Evolutionary conservation across 345 rosid genomes (phyloP).

Genomic region (Nephelium lappaceum): DNA sequence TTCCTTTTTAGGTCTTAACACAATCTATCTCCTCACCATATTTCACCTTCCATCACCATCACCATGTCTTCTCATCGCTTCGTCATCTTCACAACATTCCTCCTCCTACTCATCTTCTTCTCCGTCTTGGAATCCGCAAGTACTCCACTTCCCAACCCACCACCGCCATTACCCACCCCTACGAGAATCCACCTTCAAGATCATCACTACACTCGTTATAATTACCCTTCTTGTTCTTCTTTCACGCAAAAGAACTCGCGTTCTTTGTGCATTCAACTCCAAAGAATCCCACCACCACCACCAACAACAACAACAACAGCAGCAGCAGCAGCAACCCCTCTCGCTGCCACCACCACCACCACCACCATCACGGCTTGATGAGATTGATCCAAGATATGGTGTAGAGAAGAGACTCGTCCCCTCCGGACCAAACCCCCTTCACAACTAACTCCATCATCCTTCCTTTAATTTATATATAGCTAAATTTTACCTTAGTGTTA

Average conservation of each 20-base stretch:
- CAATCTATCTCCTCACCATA: not conserved
- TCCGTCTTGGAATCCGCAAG: not conserved
- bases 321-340: not conserved
- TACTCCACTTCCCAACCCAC: slow-evolving; percentile 3
- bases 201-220: not conserved
- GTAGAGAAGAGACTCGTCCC: slow-evolving; percentile 70
- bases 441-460: slow-evolving; percentile 42
- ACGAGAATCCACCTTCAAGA: slow-evolving; percentile 18
- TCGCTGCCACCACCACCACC: not conserved
- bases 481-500: not conserved
- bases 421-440: slow-evolving; percentile 76
- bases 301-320: not conserved
- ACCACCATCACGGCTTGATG: slow-evolving; percentile 9
- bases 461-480: not conserved
- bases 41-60: not conserved
- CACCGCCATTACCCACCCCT: not conserved
- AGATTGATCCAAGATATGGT: slow-evolving; percentile 64
- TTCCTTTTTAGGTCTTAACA: not conserved
- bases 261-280: slow-evolving; percentile 46
- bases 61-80: slow-evolving; percentile 11
- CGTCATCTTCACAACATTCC: not conserved
- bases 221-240: slow-evolving; percentile 37
- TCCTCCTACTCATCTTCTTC: slow-evolving; percentile 11
- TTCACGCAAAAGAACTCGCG: slow-evolving; percentile 28
- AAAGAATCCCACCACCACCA: slow-evolving; percentile 31